Evolutionary conservation across 352 stramenopile genomes (phyloP).

Genomic region (Globisporangium uncinulatum): DNA sequence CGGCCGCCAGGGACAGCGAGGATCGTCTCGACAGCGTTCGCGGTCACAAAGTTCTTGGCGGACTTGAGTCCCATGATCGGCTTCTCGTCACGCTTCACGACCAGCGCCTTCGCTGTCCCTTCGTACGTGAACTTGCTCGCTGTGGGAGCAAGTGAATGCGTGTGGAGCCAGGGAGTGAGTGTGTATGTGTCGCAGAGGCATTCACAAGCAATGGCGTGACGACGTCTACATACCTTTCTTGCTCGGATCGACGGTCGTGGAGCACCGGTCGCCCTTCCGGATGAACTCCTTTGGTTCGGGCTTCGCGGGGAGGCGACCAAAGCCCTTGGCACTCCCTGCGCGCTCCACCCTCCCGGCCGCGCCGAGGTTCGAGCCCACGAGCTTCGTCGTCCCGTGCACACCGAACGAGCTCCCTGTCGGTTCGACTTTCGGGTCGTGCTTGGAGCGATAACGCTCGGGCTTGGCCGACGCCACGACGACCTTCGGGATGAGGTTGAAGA

Average conservation of each 20-base stretch:
- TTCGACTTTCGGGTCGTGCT: constrained; percentile 78
- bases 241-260: constrained; percentile 32
- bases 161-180: constrained; percentile 11
- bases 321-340: constrained; percentile 49
- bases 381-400: constrained; percentile 56
- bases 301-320: constrained; percentile 52
- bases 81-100: constrained; percentile 86
- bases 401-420: constrained; percentile 89
- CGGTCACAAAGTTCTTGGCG: constrained; percentile 91
- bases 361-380: constrained; percentile 65
- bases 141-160: constrained; percentile 16
- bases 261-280: constrained; percentile 62
- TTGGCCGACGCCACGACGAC: constrained; percentile 61
- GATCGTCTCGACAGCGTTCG: constrained; percentile 92
- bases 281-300: constrained; percentile 67
- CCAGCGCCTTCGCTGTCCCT: constrained; percentile 47
- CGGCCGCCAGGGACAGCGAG: constrained; percentile 65
- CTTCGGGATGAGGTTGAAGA: constrained; percentile 90
- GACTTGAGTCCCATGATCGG: constrained; percentile 91
- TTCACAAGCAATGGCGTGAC: background rate
- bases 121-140: constrained; percentile 67
- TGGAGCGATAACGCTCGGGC: constrained; percentile 83
- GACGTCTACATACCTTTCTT: constrained; percentile 40
- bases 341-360: constrained; percentile 33
- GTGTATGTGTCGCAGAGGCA: background rate